phyloP scores from a whole-genome alignment of 2,329 filamentous ascomycete genomes.

The Aspergillus brasiliensis region DNA sequence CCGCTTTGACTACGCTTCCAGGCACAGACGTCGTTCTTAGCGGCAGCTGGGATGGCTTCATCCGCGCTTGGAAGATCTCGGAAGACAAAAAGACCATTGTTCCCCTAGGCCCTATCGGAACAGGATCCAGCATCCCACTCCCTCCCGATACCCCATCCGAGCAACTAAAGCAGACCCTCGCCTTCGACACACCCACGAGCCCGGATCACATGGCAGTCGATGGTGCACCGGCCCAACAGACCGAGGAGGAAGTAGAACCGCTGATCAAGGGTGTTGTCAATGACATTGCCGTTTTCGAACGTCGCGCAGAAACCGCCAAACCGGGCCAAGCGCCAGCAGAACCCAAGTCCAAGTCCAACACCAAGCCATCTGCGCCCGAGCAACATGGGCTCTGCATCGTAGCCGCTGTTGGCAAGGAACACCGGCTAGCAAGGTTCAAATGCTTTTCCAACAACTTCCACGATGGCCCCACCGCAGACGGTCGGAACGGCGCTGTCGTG shows the following conservation, averaged over 20 bases:
- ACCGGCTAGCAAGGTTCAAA: conserved; percentile 82
- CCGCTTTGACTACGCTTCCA: conserved; percentile 80
- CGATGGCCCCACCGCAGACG: conserved; percentile 43
- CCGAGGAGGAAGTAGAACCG: conserved; percentile 28
- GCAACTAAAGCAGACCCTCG: conserved; percentile 38
- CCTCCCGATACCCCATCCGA: conserved; percentile 33
- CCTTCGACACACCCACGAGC: conserved; percentile 32
- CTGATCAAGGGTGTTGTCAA: conserved; percentile 78
- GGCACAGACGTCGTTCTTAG: conserved; percentile 89
- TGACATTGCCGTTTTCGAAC: conserved; percentile 82
- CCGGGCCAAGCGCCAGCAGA: conserved; percentile 25
- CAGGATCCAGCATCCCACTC: conserved; percentile 17
- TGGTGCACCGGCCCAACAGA: conserved; percentile 16
- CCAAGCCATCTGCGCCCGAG: conserved; percentile 43
- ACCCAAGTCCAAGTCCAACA: conserved; percentile 22
- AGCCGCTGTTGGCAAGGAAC: conserved; percentile 83
- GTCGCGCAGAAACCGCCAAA: conserved; percentile 53
- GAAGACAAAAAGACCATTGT: conserved; percentile 81
- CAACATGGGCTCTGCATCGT: conserved; percentile 73
- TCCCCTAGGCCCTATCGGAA: conserved; percentile 66
- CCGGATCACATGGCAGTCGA: conserved; percentile 29
- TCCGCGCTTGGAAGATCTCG: conserved; percentile 82
- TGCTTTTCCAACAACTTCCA: conserved; percentile 42
- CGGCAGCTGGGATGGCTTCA: conserved; percentile 90
- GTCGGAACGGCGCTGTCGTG: conserved; percentile 80